Evolutionary conservation across 2,329 filamentous ascomycete genomes (phyloP).

Genomic region (Fusarium sororula): DNA sequence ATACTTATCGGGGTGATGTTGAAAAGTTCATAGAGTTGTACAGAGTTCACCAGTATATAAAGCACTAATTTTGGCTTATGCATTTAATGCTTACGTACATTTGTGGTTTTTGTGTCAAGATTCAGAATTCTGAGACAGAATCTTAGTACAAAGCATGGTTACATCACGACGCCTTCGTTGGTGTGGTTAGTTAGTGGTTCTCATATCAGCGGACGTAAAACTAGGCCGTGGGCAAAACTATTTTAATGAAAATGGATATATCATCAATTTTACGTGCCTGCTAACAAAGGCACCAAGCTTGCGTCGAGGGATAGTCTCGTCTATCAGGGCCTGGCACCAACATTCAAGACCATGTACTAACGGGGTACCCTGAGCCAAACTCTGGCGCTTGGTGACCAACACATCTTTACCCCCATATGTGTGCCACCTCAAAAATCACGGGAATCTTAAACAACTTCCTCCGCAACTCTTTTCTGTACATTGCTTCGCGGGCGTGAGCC

Average conservation of each 20-base stretch:
- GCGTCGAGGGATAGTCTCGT: slow-evolving; percentile 42
- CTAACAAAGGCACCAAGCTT: slow-evolving; percentile 32
- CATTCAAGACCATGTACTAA: slow-evolving; percentile 39
- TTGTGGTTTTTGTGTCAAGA: background rate
- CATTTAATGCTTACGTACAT: background rate
- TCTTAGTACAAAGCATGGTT: background rate
- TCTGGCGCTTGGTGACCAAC: slow-evolving; percentile 31
- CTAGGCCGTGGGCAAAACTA: background rate
- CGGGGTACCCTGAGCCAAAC: slow-evolving; percentile 40
- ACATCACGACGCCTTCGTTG: background rate
- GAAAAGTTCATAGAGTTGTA: slow-evolving; percentile 1
- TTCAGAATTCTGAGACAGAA: background rate
- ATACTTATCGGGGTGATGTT: background rate
- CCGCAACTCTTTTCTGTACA: slow-evolving; percentile 36
- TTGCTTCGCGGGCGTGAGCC: slow-evolving; percentile 21
- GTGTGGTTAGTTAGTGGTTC: background rate
- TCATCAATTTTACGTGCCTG: slow-evolving; percentile 47
- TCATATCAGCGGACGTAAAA: background rate
- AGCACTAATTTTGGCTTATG: background rate
- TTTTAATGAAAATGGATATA: slow-evolving; percentile 40
- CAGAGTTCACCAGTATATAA: slow-evolving; percentile 5
- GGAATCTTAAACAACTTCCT: slow-evolving; percentile 44
- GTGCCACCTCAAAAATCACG: slow-evolving; percentile 40
- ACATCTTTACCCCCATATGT: slow-evolving; percentile 36
- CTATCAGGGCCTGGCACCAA: slow-evolving; percentile 44